A percentile compares a stretch with the other conserved stretches of the same genome.
These are phyloP conservation scores for Fusarium foetens DNA, from an alignment of 2,329 filamentous ascomycete genomes.

Conservation along the genomic window DNA sequence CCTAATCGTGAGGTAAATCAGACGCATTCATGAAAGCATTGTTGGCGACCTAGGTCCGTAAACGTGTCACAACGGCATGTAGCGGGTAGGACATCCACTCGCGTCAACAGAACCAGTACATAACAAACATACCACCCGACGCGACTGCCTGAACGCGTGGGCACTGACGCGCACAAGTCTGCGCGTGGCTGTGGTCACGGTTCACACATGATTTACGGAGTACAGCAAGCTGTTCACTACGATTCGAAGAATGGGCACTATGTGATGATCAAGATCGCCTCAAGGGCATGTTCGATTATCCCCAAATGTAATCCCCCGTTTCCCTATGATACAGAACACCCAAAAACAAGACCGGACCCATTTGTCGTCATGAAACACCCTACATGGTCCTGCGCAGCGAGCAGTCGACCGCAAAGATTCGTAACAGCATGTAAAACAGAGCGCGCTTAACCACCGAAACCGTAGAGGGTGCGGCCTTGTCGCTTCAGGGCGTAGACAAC, in stretches of 20 bases:
- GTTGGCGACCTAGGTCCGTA: not conserved
- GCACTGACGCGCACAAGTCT: not conserved
- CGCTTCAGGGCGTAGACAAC: slow-evolving; percentile 76
- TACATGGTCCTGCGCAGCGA: slow-evolving; percentile 38
- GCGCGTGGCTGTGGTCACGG: accelerated
- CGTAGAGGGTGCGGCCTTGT: slow-evolving; percentile 82
- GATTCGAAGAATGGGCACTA: not conserved
- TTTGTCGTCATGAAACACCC: slow-evolving; percentile 56
- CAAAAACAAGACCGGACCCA: slow-evolving; percentile 56
- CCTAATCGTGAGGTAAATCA: not conserved
- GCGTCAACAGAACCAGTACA: not conserved
- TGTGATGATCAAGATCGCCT: slow-evolving; percentile 41
- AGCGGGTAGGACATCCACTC: not conserved
- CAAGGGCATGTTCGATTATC: slow-evolving; percentile 48
- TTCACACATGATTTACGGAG: accelerated
- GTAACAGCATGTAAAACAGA: slow-evolving; percentile 50
- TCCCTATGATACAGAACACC: slow-evolving; percentile 59
- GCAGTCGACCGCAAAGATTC: slow-evolving; percentile 45
- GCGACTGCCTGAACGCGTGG: not conserved
- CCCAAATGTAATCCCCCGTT: slow-evolving; percentile 51
- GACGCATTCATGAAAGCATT: not conserved
- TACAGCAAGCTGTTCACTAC: not conserved
- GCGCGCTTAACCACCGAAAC: slow-evolving; percentile 81
- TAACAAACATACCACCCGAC: too few relatives aligned
- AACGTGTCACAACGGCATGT: not conserved